Percentiles rank a stretch among this genome's conserved stretches.
Evolutionary conservation across 306 rosid species (phyloP).

Genomic region (Glycyrrhiza uralensis): DNA sequence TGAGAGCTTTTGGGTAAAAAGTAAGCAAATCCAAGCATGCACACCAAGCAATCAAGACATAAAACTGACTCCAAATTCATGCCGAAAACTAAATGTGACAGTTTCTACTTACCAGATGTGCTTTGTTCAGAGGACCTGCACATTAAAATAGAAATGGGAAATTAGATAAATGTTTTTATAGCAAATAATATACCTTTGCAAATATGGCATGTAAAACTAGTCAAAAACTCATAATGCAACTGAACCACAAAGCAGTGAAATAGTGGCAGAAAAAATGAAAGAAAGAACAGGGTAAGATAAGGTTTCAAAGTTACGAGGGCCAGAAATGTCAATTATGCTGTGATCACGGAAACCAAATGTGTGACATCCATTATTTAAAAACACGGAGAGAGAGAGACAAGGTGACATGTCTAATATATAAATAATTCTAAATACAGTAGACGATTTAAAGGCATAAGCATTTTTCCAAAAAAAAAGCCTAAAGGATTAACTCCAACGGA

Average conservation of each 20-base stretch:
- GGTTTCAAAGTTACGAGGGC: not conserved
- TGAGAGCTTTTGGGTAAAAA: not conserved
- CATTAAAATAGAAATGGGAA: slow-evolving; percentile 22
- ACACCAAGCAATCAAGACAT: slow-evolving; percentile 10
- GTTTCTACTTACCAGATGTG: slow-evolving; percentile 64
- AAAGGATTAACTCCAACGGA: slow-evolving; percentile 13
- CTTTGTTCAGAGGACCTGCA: slow-evolving; percentile 72
- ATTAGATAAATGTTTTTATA: slow-evolving; percentile 4
- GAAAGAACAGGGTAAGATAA: not conserved
- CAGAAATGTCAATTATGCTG: not conserved
- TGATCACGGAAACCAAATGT: slow-evolving; percentile 19
- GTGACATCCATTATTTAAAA: not conserved
- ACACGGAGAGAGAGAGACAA: not conserved
- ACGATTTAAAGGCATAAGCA: not conserved
- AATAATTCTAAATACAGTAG: not conserved
- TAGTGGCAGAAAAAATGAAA: not conserved
- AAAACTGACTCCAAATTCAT: slow-evolving; percentile 11
- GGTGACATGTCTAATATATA: not conserved
- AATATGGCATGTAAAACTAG: not conserved
- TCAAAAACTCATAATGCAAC: not conserved
- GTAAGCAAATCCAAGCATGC: not conserved
- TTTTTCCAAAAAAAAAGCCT: not conserved
- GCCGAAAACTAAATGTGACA: not conserved
- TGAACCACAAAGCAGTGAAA: not conserved
- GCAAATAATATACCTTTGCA: slow-evolving; percentile 8